Evolutionary conservation across 2,329 filamentous ascomycete species (phyloP), one percentile per base, ranked within the genome.

Genomic region (Dryadomyces sulphureus): DNA sequence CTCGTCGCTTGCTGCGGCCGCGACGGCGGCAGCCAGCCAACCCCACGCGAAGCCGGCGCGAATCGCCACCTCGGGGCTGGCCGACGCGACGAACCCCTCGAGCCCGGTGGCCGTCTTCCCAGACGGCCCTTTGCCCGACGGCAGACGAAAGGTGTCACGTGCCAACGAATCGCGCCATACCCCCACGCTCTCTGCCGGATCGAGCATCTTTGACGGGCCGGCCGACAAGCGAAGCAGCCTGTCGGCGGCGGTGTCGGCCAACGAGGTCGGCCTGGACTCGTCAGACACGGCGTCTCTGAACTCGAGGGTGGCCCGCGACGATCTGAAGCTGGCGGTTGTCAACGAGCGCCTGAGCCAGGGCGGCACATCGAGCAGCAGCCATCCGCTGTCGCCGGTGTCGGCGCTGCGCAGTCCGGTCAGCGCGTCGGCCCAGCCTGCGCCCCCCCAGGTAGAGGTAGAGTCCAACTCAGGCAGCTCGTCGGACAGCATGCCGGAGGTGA

Each of bases 351-450:
- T 77, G 41, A 71, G 64, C 49, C 64, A 64, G 8, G 65, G 70
- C 8, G 63, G 63, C 25, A 64, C 64, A 21, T 63, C 67, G 2
- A 34, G n/a, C 2, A 25, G 38, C 17, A 24, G 19, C 12, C 39
- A n/a, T 11, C n/a, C 45, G 3, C 17, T 38, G 19, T 24, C 39
- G 5, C 7, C 44, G 11, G 20, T 19, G 8, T 12, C 20, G 9
- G 43, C 35, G 19, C 41, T 76, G 57, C 64, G 74, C 7, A 80
- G 67, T 50, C 68, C 71, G 5, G 65, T 78, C 52, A 75, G 65
- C 54, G 76, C 73, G 6, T 73, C 76, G 35, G 73, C 73, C 5
- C 75, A 79, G 52, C 70, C 72, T 48, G 74, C 65, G 14, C 64
- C 79, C 12, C 68, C 72, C 41, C 75, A 79, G 52, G 70, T 72